A percentile compares a stretch with the other conserved stretches of the same genome.
Conservation (phyloP, 106 monocot species). For the Iris macrosiphon region DNA sequence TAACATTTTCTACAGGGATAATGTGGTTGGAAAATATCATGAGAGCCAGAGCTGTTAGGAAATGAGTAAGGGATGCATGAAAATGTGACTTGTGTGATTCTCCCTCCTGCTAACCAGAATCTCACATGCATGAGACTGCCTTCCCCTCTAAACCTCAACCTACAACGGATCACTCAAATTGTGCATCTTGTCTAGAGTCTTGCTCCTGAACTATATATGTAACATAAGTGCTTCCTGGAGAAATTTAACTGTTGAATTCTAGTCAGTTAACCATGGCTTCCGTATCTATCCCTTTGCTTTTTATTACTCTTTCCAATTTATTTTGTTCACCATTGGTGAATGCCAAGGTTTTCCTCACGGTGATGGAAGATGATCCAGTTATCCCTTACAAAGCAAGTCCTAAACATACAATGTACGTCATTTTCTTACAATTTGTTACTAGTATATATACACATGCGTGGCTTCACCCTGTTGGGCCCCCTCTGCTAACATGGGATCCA, state of each 20-base stretch:
- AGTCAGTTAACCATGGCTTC: slow-evolving; percentile 16
- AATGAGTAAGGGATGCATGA: slow-evolving; percentile 13
- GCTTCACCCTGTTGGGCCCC: background rate
- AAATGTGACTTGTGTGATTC: too few species aligned
- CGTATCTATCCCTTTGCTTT: background rate
- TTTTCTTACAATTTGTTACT: background rate
- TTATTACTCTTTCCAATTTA: slow-evolving; percentile 19
- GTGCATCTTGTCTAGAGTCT: too few species aligned
- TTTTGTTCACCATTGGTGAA: slow-evolving; percentile 6
- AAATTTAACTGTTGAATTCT: background rate
- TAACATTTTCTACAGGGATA: too few species aligned
- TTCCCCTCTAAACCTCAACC: too few species aligned
- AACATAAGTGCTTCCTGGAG: background rate
- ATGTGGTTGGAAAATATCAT: slow-evolving; percentile 2
- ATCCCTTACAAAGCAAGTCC: slow-evolving; percentile 24
- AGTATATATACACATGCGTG: background rate
- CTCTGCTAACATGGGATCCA: too few species aligned
- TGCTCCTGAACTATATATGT: too few species aligned
- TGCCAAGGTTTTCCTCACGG: slow-evolving; percentile 44
- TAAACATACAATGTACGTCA: slow-evolving; percentile 19
- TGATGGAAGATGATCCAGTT: slow-evolving; percentile 53
- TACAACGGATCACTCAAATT: too few species aligned
- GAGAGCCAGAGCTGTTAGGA: slow-evolving; percentile 9
- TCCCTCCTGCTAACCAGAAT: too few species aligned
- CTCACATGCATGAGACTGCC: too few species aligned